Evolutionary conservation across 768 basidiomycete genomes (phyloP), one percentile per base, ranked within the genome.

Genomic region (Boletales sp.): DNA sequence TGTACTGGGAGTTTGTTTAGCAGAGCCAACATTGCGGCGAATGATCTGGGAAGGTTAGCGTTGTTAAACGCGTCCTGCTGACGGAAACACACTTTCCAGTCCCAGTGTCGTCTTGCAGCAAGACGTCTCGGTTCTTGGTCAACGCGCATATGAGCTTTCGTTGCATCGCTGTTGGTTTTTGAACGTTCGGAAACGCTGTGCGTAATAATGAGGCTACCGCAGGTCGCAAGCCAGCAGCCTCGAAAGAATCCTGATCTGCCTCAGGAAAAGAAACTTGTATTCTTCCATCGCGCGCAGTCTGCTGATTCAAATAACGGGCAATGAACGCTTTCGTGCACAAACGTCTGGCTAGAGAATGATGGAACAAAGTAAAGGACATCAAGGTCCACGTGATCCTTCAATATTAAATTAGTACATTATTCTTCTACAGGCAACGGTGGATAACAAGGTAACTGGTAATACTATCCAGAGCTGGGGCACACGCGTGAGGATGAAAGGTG

Each of bases 21-120:
- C 32, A 87, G 68, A 17, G 83, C 86, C 21, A 90, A 59, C 17
- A 86, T 67, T 25, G 86, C 65, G 1, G 84, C 87, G 60, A 91
- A 86, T 6, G 89, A 86, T 69, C 88, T 91, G 46, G 8, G 21
- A 30, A 42, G 41, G 19, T 60, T 5, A 49, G 49, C 19, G 39
- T 50, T 39, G 42, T 32, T 25, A 32, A 31, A 48, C 17, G 42
- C 21, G 13, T 42, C 38, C 11, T 8, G 28, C 10, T 0, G 39
- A 38, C 48, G 5, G 34, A 15, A 15, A 72, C 85, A 52, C 62
- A 89, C 88, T 90, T 90, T 71, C 87, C 89, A 40, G 82, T 80
- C 5, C 89, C 88, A n/a, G 88, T 87, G 21, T 70, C 69, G 54
- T 88, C 87, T 54, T 79, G 83, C 46, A 90, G 57, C 13, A 89